Conservation (phyloP, 345 rosid genomes). For the Anastatica hierochuntica region DNA sequence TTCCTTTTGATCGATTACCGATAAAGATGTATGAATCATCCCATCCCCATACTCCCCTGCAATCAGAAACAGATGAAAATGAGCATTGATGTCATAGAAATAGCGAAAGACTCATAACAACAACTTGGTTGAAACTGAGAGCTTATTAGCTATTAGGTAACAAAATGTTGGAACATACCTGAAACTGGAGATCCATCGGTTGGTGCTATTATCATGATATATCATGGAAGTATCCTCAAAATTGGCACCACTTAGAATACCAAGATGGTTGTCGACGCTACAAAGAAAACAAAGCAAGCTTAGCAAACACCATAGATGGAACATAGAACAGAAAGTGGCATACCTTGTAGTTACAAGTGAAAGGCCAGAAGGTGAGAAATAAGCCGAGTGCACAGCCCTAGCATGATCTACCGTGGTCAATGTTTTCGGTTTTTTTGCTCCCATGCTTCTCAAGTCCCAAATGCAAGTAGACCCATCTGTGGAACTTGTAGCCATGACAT, state of each 20-base stretch:
- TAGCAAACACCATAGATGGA: background rate
- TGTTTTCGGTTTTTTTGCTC: slow-evolving; percentile 27
- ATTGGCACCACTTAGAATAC: slow-evolving; percentile 46
- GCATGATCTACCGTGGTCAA: slow-evolving; percentile 36
- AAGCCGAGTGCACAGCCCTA: slow-evolving; percentile 67
- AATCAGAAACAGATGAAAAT: background rate
- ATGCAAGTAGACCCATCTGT: slow-evolving; percentile 64
- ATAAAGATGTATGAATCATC: slow-evolving; percentile 62
- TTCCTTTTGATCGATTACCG: slow-evolving; percentile 47
- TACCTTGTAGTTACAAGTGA: slow-evolving; percentile 77
- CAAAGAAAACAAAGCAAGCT: slow-evolving; percentile 8
- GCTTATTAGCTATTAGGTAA: background rate
- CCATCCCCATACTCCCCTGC: slow-evolving; percentile 92
- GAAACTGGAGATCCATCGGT: slow-evolving; percentile 61
- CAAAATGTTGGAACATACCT: slow-evolving; percentile 35
- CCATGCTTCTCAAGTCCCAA: slow-evolving; percentile 74
- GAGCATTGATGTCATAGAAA: background rate
- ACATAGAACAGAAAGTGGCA: background rate
- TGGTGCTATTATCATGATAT: slow-evolving; percentile 51
- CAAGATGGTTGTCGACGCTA: slow-evolving; percentile 50
- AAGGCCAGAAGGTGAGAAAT: slow-evolving; percentile 80
- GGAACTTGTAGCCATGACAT: slow-evolving; percentile 74
- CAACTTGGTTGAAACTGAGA: background rate
- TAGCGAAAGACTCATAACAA: background rate
- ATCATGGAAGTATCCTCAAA: slow-evolving; percentile 38